phyloP scores from a whole-genome alignment of 1,284 basidiomycete species.

The Athelia sp. region DNA sequence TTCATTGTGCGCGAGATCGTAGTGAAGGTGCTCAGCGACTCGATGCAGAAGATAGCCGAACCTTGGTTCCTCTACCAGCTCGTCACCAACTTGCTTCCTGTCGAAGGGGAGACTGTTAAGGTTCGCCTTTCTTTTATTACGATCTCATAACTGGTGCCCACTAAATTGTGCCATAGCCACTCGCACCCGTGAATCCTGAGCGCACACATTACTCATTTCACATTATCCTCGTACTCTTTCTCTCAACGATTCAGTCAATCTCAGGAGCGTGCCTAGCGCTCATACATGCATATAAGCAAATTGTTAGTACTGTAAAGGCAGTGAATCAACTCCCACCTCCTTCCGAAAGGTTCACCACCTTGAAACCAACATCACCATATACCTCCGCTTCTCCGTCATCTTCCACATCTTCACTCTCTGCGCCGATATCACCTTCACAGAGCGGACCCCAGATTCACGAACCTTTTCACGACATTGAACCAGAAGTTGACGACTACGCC shows the following conservation, averaged over 20 bases:
- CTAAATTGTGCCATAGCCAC: conserved; percentile 16
- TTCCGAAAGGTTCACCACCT: conserved; percentile 12
- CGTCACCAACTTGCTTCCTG: conserved; percentile 53
- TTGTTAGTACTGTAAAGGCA: conserved; percentile 55
- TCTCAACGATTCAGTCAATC: conserved; percentile 68
- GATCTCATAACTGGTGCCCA: no score
- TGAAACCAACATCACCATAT: conserved; percentile 5
- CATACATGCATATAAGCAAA: conserved; percentile 64
- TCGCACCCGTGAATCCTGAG: conserved; percentile 12
- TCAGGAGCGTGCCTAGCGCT: conserved; percentile 64
- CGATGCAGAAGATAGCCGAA: conserved; percentile 66
- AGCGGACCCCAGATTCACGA: conserved; percentile 2
- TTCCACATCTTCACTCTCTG: conserved; percentile 10
- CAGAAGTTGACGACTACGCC: conserved; percentile 23
- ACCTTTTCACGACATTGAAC: conserved; percentile 10
- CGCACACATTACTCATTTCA: conserved; percentile 49
- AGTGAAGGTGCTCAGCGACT: conserved; percentile 59
- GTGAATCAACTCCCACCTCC: conserved; percentile 47
- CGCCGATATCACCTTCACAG: conserved; percentile 5
- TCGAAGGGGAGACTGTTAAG: conserved; percentile 19
- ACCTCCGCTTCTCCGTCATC: conserved; percentile 9
- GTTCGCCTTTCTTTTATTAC: conserved; percentile 33
- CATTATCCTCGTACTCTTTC: conserved; percentile 54
- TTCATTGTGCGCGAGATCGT: conserved; percentile 74
- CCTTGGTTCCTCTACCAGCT: conserved; percentile 78